Percentiles rank a stretch among this genome's conserved stretches.
Conservation (phyloP, 805 yeast species). For the Candida verbasci region DNA sequence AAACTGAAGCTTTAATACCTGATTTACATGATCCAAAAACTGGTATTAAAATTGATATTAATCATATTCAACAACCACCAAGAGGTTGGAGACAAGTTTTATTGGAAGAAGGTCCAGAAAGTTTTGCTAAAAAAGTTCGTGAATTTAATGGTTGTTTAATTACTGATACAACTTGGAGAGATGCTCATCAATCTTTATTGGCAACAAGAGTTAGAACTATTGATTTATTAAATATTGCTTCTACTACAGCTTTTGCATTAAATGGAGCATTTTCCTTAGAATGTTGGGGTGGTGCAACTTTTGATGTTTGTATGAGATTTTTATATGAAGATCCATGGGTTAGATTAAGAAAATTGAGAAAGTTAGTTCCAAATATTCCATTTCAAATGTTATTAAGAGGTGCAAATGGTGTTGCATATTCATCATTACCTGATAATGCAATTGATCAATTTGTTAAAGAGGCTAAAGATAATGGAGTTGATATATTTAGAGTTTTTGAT, state of each 20-base stretch:
- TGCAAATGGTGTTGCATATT: conserved; percentile 98
- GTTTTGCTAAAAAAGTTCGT: conserved; percentile 85
- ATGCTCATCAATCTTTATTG: conserved; percentile 95
- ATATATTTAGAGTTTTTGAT: conserved; percentile 95
- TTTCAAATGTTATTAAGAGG: conserved; percentile 99
- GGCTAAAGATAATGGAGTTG: conserved; percentile 95
- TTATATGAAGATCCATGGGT: conserved; percentile 99
- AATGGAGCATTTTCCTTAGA: conserved; percentile 91
- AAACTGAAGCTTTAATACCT: conserved; percentile 74
- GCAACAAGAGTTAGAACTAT: conserved; percentile 97
- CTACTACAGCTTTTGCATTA: conserved; percentile 86
- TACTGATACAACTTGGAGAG: conserved; percentile 99
- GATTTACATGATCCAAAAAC: conserved; percentile 53
- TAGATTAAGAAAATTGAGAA: conserved; percentile 81
- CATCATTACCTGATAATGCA: conserved; percentile 97
- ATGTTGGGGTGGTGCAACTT: conserved; percentile 99
- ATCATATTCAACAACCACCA: conserved; percentile 40
- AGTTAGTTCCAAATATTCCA: conserved; percentile 94
- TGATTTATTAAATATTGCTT: conserved; percentile 88
- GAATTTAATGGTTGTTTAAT: conserved; percentile 78
- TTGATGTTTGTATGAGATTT: conserved; percentile 98
- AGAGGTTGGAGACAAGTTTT: conserved; percentile 92
- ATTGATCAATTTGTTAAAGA: conserved; percentile 94
- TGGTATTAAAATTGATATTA: conserved; percentile 60
- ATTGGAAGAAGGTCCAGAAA: conserved; percentile 81